Conservation (phyloP, 2,329 filamentous ascomycete species). For the Ceratocystis diversiconidia region DNA sequence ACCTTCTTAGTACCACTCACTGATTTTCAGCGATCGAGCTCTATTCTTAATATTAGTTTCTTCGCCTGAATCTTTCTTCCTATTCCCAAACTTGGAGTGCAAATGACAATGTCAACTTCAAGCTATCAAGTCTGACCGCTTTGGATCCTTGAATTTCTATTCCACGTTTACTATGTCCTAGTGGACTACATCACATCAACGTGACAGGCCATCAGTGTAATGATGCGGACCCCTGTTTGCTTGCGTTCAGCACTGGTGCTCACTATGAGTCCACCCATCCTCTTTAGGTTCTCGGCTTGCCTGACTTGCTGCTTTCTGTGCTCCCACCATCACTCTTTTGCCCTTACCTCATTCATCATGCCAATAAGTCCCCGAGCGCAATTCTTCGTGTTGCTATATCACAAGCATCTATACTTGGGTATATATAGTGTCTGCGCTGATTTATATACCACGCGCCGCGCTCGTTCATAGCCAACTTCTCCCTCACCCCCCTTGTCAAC, state of each 20-base stretch:
- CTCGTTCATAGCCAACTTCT: not conserved
- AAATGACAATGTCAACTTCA: not conserved
- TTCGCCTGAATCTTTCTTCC: not conserved
- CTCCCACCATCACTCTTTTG: not conserved
- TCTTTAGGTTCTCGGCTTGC: not conserved
- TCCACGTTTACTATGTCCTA: not conserved
- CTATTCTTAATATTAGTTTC: not conserved
- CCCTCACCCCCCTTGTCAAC: not conserved
- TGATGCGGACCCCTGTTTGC: not conserved
- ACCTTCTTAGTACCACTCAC: too few species aligned
- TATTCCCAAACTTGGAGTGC: not conserved
- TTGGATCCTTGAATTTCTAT: not conserved
- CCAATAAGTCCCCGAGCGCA: not conserved
- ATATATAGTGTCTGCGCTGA: not conserved
- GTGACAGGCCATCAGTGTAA: not conserved
- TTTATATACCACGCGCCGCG: not conserved
- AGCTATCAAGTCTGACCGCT: not conserved
- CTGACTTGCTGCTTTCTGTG: not conserved
- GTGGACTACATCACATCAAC: not conserved
- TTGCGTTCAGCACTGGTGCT: not conserved
- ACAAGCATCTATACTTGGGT: not conserved
- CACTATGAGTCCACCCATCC: not conserved
- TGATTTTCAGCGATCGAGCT: not conserved
- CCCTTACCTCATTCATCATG: slow-evolving; percentile 1
- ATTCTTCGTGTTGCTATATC: not conserved